Percentiles rank a stretch among this genome's conserved stretches.
Evolutionary conservation across 441 rosid genomes (phyloP).

Genomic region (Erodium moschatum): DNA sequence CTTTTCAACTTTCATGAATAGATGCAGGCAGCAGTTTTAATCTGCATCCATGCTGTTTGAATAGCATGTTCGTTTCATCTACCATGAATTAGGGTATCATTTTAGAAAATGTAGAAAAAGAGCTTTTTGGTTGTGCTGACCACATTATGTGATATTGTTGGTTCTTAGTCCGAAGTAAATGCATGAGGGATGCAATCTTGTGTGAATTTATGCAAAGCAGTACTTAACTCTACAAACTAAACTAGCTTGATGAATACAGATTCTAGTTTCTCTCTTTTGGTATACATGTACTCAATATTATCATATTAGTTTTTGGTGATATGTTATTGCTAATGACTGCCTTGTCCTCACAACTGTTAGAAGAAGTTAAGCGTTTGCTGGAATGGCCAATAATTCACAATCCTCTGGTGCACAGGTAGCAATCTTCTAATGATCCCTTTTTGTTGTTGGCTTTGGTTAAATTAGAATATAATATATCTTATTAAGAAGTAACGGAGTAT

Average conservation of each 20-base stretch:
- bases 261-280: neutral
- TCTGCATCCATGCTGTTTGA: neutral
- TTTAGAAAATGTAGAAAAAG: neutral
- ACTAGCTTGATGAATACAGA: conserved; percentile 13
- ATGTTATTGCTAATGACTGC: conserved; percentile 4
- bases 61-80: neutral
- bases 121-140: neutral
- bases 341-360: conserved; percentile 21
- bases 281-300: neutral
- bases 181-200: neutral
- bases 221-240: neutral
- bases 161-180: neutral
- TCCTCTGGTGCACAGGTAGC: conserved; percentile 59
- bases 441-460: conserved; percentile 10
- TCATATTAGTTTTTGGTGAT: neutral
- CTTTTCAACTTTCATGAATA: too few species aligned
- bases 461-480: neutral
- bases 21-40: neutral
- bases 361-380: conserved; percentile 25
- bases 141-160: neutral
- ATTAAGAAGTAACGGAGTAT: neutral
- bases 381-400: conserved; percentile 65
- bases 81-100: neutral
- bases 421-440: conserved; percentile 12
- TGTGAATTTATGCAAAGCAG: neutral